phyloP scores from a whole-genome alignment of 202 grass and related monocot species.

The Eragrostis tef region DNA sequence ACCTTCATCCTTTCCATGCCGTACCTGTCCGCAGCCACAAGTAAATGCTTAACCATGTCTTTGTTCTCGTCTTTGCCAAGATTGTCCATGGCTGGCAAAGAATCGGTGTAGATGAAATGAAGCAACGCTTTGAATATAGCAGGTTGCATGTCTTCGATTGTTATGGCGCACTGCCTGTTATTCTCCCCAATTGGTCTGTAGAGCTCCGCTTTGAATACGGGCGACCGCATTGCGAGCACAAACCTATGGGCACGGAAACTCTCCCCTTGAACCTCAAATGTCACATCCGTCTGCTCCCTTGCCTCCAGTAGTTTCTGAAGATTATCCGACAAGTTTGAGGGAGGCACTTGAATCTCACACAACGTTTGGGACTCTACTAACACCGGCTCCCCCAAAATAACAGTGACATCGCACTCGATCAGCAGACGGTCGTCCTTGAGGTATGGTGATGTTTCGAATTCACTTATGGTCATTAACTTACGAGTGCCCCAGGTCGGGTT shows the following conservation, averaged over 20 bases:
- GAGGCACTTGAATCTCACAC: neutral
- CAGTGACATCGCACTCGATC: no score
- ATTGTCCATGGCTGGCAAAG: neutral
- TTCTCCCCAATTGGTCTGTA: neutral
- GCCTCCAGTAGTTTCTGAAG: constrained; percentile 1
- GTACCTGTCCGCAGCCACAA: constrained; percentile 1
- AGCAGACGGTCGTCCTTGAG: neutral
- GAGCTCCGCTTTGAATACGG: neutral
- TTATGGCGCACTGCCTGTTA: neutral
- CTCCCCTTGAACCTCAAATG: neutral
- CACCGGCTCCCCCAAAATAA: no score
- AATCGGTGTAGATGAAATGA: neutral
- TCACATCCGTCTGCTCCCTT: neutral
- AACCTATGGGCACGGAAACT: neutral
- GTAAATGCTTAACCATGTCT: constrained; percentile 13
- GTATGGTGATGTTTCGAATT: neutral
- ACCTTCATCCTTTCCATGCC: constrained; percentile 11
- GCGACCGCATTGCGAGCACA: constrained; percentile 2
- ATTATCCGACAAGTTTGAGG: neutral
- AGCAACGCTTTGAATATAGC: neutral
- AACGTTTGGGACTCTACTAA: no score
- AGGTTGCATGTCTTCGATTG: neutral
- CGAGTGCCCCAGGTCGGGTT: neutral
- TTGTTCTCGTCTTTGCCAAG: neutral
- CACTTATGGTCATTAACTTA: neutral